phyloP scores from a whole-genome alignment of 495 filamentous ascomycete species.

The Penicillium herquei region DNA sequence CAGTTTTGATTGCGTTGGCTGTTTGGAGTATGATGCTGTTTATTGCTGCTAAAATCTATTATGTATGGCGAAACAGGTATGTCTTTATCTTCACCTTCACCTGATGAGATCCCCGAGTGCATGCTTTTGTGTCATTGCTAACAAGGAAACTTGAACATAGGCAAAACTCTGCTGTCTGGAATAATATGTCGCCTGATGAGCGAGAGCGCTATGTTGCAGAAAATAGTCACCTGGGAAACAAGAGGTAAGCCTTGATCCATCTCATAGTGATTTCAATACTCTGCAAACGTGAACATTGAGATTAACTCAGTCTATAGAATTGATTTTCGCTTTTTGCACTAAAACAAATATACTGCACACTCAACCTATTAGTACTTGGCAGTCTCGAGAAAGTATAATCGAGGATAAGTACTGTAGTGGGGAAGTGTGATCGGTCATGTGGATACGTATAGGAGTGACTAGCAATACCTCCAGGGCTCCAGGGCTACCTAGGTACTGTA shows the following conservation, averaged over 20 bases:
- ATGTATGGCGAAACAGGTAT: conserved; percentile 58
- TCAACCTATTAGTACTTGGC: too few relatives aligned
- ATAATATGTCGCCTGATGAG: conserved; percentile 60
- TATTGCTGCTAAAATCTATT: conserved; percentile 58
- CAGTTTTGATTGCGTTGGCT: conserved; percentile 56
- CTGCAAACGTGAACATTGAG: too few relatives aligned
- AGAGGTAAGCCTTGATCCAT: conserved; percentile 44
- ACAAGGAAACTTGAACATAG: conserved; percentile 18
- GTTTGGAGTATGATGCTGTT: conserved; percentile 56
- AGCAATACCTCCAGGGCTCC: too few relatives aligned
- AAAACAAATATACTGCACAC: too few relatives aligned
- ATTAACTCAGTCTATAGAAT: conserved; percentile 31
- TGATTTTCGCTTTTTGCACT: conserved; percentile 55
- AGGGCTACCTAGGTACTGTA: too few relatives aligned
- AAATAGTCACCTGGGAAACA: conserved; percentile 68
- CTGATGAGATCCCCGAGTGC: background rate
- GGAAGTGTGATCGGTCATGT: too few relatives aligned
- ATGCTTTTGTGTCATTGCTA: background rate
- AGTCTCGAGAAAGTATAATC: too few relatives aligned
- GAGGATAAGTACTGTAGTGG: too few relatives aligned
- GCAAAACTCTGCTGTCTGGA: conserved; percentile 49
- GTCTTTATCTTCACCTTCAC: conserved; percentile 5
- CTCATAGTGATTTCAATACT: too few relatives aligned
- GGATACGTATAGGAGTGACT: too few relatives aligned
- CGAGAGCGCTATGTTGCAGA: conserved; percentile 60